phyloP scores from a whole-genome alignment of 768 basidiomycete genomes.

The Termitomyces sp. region DNA sequence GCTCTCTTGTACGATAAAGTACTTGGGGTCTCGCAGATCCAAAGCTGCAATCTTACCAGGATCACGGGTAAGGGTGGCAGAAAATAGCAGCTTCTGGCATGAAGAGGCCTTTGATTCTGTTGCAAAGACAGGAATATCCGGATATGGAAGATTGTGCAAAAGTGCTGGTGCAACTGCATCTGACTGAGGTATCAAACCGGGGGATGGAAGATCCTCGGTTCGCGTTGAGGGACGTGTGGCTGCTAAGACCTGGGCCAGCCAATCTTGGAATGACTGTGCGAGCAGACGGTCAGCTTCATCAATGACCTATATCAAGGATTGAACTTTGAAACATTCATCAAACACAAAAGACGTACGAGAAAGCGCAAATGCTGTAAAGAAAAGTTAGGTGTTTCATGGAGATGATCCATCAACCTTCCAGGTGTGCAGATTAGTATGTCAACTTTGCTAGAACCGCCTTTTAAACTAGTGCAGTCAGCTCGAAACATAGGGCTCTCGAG shows the following conservation, averaged over 20 bases:
- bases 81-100: conserved; percentile 95
- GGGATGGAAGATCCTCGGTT: neutral
- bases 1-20: conserved; percentile 75
- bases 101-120: conserved; percentile 56
- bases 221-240: conserved; percentile 45
- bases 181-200: conserved; percentile 13
- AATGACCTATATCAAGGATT: conserved; percentile 59
- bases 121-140: conserved; percentile 40
- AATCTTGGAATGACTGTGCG: conserved; percentile 94
- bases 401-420: conserved; percentile 90
- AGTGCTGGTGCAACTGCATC: conserved; percentile 65
- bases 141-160: conserved; percentile 34
- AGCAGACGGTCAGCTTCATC: conserved; percentile 98
- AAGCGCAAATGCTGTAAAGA: conserved; percentile 94
- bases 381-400: conserved; percentile 84
- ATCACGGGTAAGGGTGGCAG: conserved; percentile 91
- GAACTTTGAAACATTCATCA: neutral
- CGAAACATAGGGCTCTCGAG: neutral
- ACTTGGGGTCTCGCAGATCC: conserved; percentile 73
- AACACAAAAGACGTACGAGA: conserved; percentile 47
- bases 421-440: conserved; percentile 96
- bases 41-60: conserved; percentile 89
- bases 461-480: conserved; percentile 40
- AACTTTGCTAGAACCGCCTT: conserved; percentile 85
- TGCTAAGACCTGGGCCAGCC: conserved; percentile 80